phyloP scores from a whole-genome alignment of 805 yeast species.

The Metschnikowia chrysomelidarum region DNA sequence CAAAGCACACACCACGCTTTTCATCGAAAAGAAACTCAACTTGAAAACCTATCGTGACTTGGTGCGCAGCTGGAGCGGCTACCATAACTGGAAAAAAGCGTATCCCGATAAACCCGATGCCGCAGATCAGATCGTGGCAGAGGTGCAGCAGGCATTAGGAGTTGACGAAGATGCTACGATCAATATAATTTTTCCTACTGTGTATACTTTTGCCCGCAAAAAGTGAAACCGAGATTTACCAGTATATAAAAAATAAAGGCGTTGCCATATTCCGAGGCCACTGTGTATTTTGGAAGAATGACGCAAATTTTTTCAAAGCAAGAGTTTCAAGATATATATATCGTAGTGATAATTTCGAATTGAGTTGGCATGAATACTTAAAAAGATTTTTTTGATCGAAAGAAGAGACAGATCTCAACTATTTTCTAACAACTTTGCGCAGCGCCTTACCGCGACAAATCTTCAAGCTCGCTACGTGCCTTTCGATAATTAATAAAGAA shows the following conservation, averaged over 20 bases:
- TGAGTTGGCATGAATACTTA: too few relatives aligned
- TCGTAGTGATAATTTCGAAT: too few relatives aligned
- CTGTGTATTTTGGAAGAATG: neutral
- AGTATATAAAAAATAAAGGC: too few relatives aligned
- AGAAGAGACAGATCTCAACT: too few relatives aligned
- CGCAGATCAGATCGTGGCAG: slow-evolving; percentile 46
- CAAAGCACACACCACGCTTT: slow-evolving; percentile 20
- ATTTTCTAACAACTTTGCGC: too few relatives aligned
- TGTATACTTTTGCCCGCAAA: slow-evolving; percentile 47
- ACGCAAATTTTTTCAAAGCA: too few relatives aligned
- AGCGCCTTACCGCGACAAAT: too few relatives aligned
- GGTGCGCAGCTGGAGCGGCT: slow-evolving; percentile 39
- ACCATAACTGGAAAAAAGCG: slow-evolving; percentile 37
- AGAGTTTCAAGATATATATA: too few relatives aligned
- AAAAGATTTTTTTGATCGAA: too few relatives aligned
- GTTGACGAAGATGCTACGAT: slow-evolving; percentile 45
- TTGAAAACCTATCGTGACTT: slow-evolving; percentile 25
- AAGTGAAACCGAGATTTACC: too few relatives aligned
- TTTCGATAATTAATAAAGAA: too few relatives aligned
- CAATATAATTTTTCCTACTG: slow-evolving; percentile 55
- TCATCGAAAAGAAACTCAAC: slow-evolving; percentile 21
- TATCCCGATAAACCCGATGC: slow-evolving; percentile 41
- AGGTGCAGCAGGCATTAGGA: slow-evolving; percentile 41
- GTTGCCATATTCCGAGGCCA: neutral
- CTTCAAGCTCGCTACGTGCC: too few relatives aligned